Conservation (phyloP, 352 stramenopile species). For the Globisporangium alternatum region DNA sequence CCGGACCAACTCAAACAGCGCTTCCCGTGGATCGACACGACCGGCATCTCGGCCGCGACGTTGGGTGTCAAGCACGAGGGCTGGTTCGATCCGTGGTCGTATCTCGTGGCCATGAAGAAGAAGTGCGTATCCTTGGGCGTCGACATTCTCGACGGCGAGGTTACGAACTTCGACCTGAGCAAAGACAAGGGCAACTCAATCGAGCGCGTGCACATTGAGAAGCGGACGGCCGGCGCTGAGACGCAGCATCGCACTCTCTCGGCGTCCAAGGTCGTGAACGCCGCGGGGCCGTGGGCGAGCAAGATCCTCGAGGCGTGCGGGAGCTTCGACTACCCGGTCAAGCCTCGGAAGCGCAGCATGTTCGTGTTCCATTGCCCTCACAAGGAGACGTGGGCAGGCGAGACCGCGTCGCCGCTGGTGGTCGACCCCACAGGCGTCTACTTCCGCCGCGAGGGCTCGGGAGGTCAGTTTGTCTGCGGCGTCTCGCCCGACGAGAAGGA, state of each 20-base stretch:
- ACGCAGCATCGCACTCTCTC: slow-evolving; percentile 28
- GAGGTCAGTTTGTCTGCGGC: slow-evolving; percentile 72
- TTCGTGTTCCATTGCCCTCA: slow-evolving; percentile 79
- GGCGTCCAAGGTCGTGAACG: slow-evolving; percentile 73
- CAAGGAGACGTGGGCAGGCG: slow-evolving; percentile 70
- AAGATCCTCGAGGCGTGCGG: slow-evolving; percentile 68
- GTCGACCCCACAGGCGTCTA: slow-evolving; percentile 78
- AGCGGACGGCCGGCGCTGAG: slow-evolving; percentile 22
- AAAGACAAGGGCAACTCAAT: slow-evolving; percentile 47
- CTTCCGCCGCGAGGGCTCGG: slow-evolving; percentile 69
- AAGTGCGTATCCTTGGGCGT: slow-evolving; percentile 73
- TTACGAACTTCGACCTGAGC: slow-evolving; percentile 60
- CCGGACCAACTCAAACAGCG: slow-evolving; percentile 45
- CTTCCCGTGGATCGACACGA: slow-evolving; percentile 78
- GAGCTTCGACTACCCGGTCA: slow-evolving; percentile 71
- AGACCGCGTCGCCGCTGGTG: slow-evolving; percentile 61
- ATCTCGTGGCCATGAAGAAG: slow-evolving; percentile 67
- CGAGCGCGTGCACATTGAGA: slow-evolving; percentile 55
- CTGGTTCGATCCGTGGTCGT: slow-evolving; percentile 87
- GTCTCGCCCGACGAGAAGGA: slow-evolving; percentile 55
- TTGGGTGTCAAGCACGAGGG: slow-evolving; percentile 71
- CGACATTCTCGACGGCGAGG: slow-evolving; percentile 67
- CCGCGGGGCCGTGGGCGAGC: slow-evolving; percentile 63
- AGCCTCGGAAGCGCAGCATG: slow-evolving; percentile 69
- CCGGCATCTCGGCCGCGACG: slow-evolving; percentile 53